Percentiles rank a stretch among this genome's conserved stretches.
Conservation (phyloP, 2,329 filamentous ascomycete species). For the Fusarium mundagurra region DNA sequence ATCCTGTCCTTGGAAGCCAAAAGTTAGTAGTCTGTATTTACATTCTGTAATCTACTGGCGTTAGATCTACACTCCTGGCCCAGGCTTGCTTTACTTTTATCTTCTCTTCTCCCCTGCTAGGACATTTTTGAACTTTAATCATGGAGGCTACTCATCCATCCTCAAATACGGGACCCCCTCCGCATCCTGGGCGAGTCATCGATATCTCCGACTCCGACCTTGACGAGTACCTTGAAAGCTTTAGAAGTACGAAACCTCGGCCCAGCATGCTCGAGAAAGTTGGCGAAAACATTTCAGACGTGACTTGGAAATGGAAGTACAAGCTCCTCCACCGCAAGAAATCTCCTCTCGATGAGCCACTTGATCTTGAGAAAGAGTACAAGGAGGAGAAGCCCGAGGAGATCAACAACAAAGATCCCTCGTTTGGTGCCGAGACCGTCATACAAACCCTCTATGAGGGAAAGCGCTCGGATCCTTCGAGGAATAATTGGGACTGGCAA, state of each 20-base stretch:
- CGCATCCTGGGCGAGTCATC: neutral
- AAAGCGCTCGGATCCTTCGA: conserved; percentile 28
- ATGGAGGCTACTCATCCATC: neutral
- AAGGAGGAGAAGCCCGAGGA: conserved; percentile 18
- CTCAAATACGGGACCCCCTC: conserved; percentile 1
- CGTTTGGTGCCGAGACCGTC: conserved; percentile 43
- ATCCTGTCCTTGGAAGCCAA: neutral
- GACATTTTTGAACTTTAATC: neutral
- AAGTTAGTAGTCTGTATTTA: neutral
- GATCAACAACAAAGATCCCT: conserved; percentile 35
- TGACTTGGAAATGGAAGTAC: conserved; percentile 47
- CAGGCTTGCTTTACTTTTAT: neutral
- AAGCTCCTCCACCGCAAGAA: conserved; percentile 41
- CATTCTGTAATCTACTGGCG: neutral
- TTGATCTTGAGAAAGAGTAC: conserved; percentile 30
- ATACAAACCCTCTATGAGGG: conserved; percentile 56
- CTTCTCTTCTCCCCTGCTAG: neutral
- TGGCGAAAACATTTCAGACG: conserved; percentile 40
- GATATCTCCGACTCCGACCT: too few species aligned
- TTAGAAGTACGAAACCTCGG: neutral
- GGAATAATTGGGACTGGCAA: conserved; percentile 49
- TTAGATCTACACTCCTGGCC: neutral
- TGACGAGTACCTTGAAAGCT: too few species aligned
- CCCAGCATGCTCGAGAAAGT: conserved; percentile 22
- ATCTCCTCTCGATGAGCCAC: conserved; percentile 25